These are phyloP conservation scores for Carpinus viminea DNA, from an alignment of 306 rosid species.

Conservation along the genomic window DNA sequence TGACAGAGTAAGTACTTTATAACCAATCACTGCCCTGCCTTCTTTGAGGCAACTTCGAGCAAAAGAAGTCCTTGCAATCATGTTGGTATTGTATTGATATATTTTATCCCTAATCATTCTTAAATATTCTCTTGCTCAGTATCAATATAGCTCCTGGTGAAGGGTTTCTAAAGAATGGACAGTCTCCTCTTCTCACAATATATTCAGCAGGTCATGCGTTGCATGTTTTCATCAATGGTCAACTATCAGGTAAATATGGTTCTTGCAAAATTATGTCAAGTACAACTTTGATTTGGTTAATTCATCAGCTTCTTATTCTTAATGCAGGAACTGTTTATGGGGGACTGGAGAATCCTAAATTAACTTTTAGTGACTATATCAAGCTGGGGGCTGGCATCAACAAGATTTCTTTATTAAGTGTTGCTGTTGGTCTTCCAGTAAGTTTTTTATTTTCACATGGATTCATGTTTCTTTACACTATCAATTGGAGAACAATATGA, in stretches of 20 bases:
- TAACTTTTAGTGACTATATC: constrained; percentile 62
- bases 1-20: constrained; percentile 81
- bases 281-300: constrained; percentile 23
- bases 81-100: constrained; percentile 11
- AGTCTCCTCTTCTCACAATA: constrained; percentile 66
- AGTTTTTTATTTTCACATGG: constrained; percentile 39
- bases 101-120: constrained; percentile 17
- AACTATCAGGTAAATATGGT: constrained; percentile 63
- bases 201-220: constrained; percentile 90
- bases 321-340: constrained; percentile 77
- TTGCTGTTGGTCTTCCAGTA: constrained; percentile 88
- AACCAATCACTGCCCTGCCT: constrained; percentile 8
- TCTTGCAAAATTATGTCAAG: neutral
- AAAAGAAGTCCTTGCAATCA: neutral
- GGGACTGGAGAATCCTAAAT: constrained; percentile 49
- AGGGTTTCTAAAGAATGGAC: constrained; percentile 63
- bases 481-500: neutral
- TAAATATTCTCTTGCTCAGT: constrained; percentile 39
- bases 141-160: constrained; percentile 71
- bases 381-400: constrained; percentile 72
- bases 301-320: constrained; percentile 16
- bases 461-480: constrained; percentile 8
- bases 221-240: constrained; percentile 88
- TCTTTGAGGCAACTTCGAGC: neutral
- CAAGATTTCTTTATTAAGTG: constrained; percentile 84